Conservation (phyloP, 495 filamentous ascomycete genomes). For the Podospora appendiculata region DNA sequence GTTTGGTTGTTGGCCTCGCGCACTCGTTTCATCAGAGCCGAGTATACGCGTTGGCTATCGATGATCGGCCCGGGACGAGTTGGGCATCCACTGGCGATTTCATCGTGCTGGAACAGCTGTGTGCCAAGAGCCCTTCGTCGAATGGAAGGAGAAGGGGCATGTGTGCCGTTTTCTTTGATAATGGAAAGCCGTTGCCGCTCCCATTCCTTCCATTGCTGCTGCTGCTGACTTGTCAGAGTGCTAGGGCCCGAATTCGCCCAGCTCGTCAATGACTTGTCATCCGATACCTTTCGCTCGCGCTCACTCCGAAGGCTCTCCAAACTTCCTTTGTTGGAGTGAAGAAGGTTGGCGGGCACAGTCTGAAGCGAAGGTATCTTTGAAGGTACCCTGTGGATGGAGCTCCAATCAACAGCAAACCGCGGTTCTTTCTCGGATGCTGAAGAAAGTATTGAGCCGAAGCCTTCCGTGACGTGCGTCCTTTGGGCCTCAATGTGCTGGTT, state of each 20-base stretch:
- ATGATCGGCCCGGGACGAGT: conserved; percentile 20
- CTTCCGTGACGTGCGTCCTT: conserved; percentile 35
- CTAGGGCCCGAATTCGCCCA: conserved; percentile 57
- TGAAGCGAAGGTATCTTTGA: conserved; percentile 34
- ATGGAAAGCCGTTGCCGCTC: conserved; percentile 55
- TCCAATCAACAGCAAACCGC: conserved; percentile 11
- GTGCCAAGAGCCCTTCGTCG: conserved; percentile 10
- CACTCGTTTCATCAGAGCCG: conserved; percentile 64
- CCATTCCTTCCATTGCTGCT: conserved; percentile 31
- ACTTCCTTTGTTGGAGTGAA: conserved; percentile 41
- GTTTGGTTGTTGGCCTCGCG: conserved; percentile 22
- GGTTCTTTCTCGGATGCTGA: neutral
- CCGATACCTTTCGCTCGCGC: conserved; percentile 33
- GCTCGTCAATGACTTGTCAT: conserved; percentile 64
- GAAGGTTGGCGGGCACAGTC: conserved; percentile 27
- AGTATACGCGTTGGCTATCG: conserved; percentile 62
- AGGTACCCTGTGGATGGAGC: conserved; percentile 31
- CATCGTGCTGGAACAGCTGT: conserved; percentile 9
- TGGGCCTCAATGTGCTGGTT: conserved; percentile 44
- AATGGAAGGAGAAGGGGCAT: conserved; percentile 37
- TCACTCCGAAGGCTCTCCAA: conserved; percentile 44
- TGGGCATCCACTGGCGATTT: neutral
- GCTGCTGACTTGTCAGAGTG: conserved; percentile 33
- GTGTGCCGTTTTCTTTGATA: conserved; percentile 55
- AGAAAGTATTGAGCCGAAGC: conserved; percentile 10